A percentile compares a stretch with the other conserved stretches of the same genome.
Evolutionary conservation across 306 rosid genomes (phyloP).

Genomic region (Castanospermum australe): DNA sequence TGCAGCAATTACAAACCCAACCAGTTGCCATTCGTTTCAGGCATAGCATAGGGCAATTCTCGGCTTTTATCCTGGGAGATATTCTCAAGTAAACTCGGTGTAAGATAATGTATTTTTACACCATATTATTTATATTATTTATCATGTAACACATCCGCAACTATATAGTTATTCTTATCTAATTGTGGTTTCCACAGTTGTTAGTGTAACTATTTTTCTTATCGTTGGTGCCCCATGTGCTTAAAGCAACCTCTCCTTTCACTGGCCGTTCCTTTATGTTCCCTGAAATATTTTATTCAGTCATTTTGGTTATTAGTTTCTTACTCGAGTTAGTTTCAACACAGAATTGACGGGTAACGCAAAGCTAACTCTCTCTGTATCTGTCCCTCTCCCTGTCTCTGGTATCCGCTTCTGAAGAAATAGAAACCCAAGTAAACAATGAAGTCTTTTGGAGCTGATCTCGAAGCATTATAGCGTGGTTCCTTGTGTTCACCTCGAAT

Average conservation of each 20-base stretch:
- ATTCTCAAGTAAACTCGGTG: no score
- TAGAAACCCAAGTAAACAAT: constrained; percentile 16
- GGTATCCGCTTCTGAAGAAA: constrained; percentile 12
- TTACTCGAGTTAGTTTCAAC: constrained; percentile 19
- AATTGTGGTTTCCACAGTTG: no score
- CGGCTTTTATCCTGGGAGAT: no score
- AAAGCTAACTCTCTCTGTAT: constrained; percentile 26
- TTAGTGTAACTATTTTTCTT: no score
- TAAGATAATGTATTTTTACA: no score
- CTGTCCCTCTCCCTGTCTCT: constrained; percentile 11
- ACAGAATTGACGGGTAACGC: constrained; percentile 26
- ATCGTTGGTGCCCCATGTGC: constrained; percentile 40
- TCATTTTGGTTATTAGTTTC: constrained; percentile 25
- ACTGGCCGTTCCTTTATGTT: constrained; percentile 22
- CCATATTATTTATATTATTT: no score
- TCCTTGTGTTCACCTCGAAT: constrained; percentile 12
- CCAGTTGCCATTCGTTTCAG: constrained; percentile 26
- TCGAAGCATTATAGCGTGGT: constrained; percentile 5
- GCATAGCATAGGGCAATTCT: constrained; percentile 29
- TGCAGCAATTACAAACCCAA: constrained; percentile 33
- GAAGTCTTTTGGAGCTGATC: constrained; percentile 32
- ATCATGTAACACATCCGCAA: no score
- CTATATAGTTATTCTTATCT: no score
- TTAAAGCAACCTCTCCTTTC: constrained; percentile 33
- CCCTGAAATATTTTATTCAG: background rate